Evolutionary conservation across 1,284 basidiomycete genomes (phyloP).

Genomic region (Sparassis latifolia): DNA sequence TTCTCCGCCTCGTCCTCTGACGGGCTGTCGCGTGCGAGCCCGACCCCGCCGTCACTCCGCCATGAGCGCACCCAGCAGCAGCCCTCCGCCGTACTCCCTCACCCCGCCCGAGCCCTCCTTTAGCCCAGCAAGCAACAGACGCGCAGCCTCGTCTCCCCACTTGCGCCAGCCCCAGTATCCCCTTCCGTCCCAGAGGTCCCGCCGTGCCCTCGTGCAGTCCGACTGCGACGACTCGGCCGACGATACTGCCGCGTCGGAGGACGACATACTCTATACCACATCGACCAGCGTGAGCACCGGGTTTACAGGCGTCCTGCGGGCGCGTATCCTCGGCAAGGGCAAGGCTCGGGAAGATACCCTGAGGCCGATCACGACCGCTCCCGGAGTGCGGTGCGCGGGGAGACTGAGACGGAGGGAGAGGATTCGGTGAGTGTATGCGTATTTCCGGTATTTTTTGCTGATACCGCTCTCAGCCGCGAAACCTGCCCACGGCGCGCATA

Average conservation of each 20-base stretch:
- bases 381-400: conserved; percentile 59
- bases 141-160: conserved; percentile 11
- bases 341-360: conserved; percentile 22
- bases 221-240: conserved; percentile 1
- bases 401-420: conserved; percentile 73
- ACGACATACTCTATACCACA: conserved; percentile 22
- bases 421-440: conserved; percentile 46
- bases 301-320: conserved; percentile 19
- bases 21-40: no score
- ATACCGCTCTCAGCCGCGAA: conserved; percentile 32
- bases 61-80: conserved; percentile 16
- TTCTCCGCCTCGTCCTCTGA: no score
- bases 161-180: conserved; percentile 3
- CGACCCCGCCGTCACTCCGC: no score
- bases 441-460: background rate
- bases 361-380: conserved; percentile 49
- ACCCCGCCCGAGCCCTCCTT: conserved; percentile 12
- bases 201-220: conserved; percentile 7
- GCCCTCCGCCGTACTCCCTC: conserved; percentile 17
- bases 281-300: conserved; percentile 9
- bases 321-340: conserved; percentile 29
- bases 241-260: conserved; percentile 19
- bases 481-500: conserved; percentile 57
- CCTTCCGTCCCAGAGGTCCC: background rate
- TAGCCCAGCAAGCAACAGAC: conserved; percentile 4